Conservation (phyloP, 2,329 filamentous ascomycete genomes). For the Stachybotrys chartarum region DNA sequence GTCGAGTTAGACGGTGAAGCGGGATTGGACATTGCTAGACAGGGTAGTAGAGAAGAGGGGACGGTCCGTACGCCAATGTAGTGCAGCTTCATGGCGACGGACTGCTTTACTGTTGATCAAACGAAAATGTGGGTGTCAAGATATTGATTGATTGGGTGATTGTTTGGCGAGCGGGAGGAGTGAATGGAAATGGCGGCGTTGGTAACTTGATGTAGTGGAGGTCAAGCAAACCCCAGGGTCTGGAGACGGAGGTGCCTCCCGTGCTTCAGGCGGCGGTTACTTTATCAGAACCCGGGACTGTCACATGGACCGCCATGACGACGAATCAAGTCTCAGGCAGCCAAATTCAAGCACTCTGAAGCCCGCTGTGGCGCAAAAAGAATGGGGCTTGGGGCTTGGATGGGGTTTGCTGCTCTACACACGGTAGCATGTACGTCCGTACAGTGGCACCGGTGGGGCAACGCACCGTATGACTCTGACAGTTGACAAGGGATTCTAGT, state of each 20-base stretch:
- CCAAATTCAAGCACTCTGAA: too few relatives aligned
- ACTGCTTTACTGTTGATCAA: too few relatives aligned
- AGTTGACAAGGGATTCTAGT: background rate
- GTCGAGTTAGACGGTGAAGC: conserved; percentile 5
- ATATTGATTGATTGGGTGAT: background rate
- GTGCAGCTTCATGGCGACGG: conserved; percentile 68
- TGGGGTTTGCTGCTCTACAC: too few relatives aligned
- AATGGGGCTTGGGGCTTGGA: too few relatives aligned
- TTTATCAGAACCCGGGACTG: background rate
- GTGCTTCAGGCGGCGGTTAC: background rate
- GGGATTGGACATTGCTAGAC: conserved; percentile 12
- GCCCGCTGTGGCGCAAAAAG: background rate
- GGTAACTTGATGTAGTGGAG: background rate
- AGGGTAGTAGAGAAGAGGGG: conserved; percentile 4
- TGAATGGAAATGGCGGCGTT: background rate
- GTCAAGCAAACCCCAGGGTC: background rate
- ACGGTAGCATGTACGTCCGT: too few relatives aligned
- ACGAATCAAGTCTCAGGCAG: too few relatives aligned
- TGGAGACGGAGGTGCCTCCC: background rate
- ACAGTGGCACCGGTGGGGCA: background rate
- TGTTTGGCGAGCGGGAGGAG: background rate
- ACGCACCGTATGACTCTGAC: background rate
- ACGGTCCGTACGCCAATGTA: conserved; percentile 69
- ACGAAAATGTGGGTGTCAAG: too few relatives aligned
- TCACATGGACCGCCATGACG: background rate